Evolutionary conservation across 441 rosid species (phyloP).

Genomic region (Lepidium campestre): DNA sequence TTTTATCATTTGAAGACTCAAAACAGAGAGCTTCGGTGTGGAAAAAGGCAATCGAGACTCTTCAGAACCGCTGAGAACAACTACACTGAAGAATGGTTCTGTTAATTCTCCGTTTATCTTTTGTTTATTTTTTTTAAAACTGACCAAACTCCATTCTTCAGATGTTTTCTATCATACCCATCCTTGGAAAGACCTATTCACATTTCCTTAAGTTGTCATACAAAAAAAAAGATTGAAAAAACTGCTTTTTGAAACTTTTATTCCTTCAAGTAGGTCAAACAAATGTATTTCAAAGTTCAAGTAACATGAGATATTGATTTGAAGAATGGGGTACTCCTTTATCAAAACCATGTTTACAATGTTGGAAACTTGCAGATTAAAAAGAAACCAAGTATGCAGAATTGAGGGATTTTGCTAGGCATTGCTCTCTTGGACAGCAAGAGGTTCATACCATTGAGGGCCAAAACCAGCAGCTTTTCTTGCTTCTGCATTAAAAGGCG

Average conservation of each 20-base stretch:
- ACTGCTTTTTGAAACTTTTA: neutral
- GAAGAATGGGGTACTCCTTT: neutral
- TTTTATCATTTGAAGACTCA: conserved; percentile 78
- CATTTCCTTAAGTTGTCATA: neutral
- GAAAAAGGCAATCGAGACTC: conserved; percentile 93
- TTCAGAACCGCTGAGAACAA: conserved; percentile 58
- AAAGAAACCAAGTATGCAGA: neutral
- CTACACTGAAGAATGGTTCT: conserved; percentile 2
- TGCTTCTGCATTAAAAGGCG: conserved; percentile 55
- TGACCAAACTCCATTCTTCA: conserved; percentile 17
- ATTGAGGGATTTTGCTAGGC: neutral
- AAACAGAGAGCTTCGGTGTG: conserved; percentile 95
- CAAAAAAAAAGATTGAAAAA: neutral
- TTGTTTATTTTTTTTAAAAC: neutral
- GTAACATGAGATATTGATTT: conserved; percentile 2
- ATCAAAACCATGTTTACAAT: neutral
- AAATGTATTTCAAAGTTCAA: conserved; percentile 1
- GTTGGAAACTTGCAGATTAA: neutral
- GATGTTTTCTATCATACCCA: conserved; percentile 9
- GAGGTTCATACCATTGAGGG: conserved; percentile 84
- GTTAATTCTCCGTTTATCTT: conserved; percentile 9
- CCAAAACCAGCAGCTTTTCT: conserved; percentile 92
- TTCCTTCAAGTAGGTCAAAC: neutral
- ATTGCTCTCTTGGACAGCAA: conserved; percentile 47
- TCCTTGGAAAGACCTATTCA: neutral